Conservation (phyloP, 345 rosid genomes). For the Atalantia buxifolia region DNA sequence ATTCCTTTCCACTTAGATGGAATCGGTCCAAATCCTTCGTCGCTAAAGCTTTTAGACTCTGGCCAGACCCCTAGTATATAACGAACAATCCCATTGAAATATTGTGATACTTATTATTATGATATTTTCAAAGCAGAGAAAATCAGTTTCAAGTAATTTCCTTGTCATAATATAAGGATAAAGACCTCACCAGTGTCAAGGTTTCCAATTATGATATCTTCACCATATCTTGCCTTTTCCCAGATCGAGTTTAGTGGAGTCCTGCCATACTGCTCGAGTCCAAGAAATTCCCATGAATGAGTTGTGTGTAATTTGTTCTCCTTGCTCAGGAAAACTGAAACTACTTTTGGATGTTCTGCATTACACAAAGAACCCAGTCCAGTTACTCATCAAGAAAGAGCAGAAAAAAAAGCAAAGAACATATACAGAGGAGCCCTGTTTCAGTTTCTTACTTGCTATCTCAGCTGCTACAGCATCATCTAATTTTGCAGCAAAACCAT, state of each 20-base stretch:
- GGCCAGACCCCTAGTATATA: constrained; percentile 74
- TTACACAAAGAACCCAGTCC: not conserved
- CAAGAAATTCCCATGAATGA: constrained; percentile 87
- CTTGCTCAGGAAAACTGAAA: constrained; percentile 67
- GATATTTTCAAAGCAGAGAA: not conserved
- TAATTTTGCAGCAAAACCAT: constrained; percentile 43
- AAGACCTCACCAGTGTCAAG: constrained; percentile 66
- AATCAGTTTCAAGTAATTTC: not conserved
- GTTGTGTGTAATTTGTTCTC: constrained; percentile 72
- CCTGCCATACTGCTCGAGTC: constrained; percentile 46
- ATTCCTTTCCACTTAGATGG: constrained; percentile 83
- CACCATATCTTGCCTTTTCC: constrained; percentile 69
- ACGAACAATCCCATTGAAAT: not conserved
- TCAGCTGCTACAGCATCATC: constrained; percentile 50
- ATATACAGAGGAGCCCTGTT: not conserved
- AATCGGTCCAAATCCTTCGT: constrained; percentile 71
- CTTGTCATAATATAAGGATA: not conserved
- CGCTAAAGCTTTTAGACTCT: constrained; percentile 80
- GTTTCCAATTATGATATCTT: constrained; percentile 76
- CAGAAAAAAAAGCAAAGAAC: not conserved
- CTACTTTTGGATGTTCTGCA: constrained; percentile 70
- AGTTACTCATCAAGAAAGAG: not conserved
- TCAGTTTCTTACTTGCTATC: constrained; percentile 41
- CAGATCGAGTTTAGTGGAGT: constrained; percentile 47
- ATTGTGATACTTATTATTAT: no score